phyloP scores from a whole-genome alignment of 345 rosid genomes.

The Hibiscus tridactylites region DNA sequence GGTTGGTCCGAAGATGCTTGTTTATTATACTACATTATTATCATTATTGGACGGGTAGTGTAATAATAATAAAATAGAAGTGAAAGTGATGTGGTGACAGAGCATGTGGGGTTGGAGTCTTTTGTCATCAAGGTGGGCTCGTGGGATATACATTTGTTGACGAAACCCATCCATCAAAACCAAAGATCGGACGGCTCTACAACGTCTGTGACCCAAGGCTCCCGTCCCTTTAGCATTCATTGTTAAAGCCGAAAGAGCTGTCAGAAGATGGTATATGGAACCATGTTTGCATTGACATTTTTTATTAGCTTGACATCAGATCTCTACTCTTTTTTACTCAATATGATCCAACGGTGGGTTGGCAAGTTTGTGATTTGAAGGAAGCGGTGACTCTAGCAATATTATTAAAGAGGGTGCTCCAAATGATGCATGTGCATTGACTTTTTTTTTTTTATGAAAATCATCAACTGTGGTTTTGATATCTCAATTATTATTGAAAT shows the following conservation, averaged over 20 bases:
- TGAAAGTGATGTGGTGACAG: background rate
- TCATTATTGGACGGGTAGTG: background rate
- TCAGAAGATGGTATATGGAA: background rate
- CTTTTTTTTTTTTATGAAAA: constrained; percentile 13
- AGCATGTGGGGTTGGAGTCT: background rate
- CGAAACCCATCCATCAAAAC: background rate
- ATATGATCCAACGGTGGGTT: constrained; percentile 5
- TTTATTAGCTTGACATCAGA: background rate
- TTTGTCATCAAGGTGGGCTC: background rate
- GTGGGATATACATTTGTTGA: background rate
- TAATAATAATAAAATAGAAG: background rate
- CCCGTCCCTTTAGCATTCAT: background rate
- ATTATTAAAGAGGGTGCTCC: too few relatives aligned
- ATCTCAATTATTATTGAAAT: too few relatives aligned
- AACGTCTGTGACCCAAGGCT: background rate
- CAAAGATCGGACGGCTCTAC: background rate
- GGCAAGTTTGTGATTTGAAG: constrained; percentile 7
- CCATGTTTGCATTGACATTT: background rate
- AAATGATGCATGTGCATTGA: constrained; percentile 21
- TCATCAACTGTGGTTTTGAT: background rate
- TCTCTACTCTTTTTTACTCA: background rate
- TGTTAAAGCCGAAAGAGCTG: background rate
- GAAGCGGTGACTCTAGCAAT: constrained; percentile 6
- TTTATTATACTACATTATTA: background rate
- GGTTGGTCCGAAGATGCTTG: background rate